phyloP scores from a whole-genome alignment of 2,329 filamentous ascomycete species.

The Keithomyces neogunnii region DNA sequence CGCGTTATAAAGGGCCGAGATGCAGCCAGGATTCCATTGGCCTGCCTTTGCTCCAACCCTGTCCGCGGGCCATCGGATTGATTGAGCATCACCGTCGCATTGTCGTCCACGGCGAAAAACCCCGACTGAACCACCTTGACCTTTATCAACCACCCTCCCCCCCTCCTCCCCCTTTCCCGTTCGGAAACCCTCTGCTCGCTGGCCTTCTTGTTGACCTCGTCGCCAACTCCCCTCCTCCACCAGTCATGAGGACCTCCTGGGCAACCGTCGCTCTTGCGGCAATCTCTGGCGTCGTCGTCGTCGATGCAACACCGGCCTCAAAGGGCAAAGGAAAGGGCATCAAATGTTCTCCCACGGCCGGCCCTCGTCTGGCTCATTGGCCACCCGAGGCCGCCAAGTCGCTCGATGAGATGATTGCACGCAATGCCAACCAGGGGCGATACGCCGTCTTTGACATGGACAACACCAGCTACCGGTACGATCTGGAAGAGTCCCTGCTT shows the following conservation, averaged over 20 bases:
- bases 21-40: no score
- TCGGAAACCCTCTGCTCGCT: neutral
- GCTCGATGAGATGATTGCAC: constrained; percentile 28
- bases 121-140: neutral
- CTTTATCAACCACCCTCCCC: neutral
- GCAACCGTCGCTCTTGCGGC: neutral
- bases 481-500: constrained; percentile 34
- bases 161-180: neutral
- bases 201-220: neutral
- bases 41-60: no score
- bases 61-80: no score
- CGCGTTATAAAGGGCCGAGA: no score
- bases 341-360: neutral
- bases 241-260: constrained; percentile 1
- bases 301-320: neutral
- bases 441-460: constrained; percentile 37
- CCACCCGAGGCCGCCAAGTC: constrained; percentile 24
- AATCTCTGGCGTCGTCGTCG: neutral
- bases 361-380: constrained; percentile 21
- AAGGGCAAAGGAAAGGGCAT: neutral
- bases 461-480: constrained; percentile 33
- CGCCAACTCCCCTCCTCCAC: neutral
- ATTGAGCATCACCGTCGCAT: no score
- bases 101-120: no score
- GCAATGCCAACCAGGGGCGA: constrained; percentile 27